Conservation (phyloP, 768 basidiomycete genomes). For the Dioszegia aurantiaca region DNA sequence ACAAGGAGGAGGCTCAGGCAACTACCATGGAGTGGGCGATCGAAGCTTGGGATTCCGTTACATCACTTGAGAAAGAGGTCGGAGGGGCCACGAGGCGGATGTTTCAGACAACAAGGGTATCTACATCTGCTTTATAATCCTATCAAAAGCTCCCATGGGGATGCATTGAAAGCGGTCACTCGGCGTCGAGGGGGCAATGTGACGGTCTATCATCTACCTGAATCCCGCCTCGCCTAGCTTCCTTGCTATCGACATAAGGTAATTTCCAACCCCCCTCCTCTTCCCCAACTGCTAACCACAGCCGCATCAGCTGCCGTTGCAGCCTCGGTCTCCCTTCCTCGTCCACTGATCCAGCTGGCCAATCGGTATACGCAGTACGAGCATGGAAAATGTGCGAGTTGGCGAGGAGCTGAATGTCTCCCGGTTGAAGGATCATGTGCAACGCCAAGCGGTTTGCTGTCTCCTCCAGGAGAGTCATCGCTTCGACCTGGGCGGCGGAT, state of each 20-base stretch:
- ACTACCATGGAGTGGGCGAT: conserved; percentile 12
- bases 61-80: conserved; percentile 15
- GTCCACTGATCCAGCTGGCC: conserved; percentile 34
- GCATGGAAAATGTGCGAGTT: conserved; percentile 49
- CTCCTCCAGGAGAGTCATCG: conserved; percentile 46
- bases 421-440: conserved; percentile 50
- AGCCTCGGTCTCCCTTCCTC: conserved; percentile 19
- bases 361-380: conserved; percentile 48
- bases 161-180: conserved; percentile 7
- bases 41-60: conserved; percentile 18
- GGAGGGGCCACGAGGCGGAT: no score
- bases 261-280: conserved; percentile 49
- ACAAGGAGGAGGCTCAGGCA: neutral
- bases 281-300: conserved; percentile 49
- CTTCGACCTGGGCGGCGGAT: conserved; percentile 37
- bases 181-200: conserved; percentile 19
- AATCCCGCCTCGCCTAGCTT: conserved; percentile 46
- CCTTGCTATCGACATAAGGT: conserved; percentile 42
- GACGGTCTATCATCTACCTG: conserved; percentile 40
- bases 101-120: no score
- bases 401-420: conserved; percentile 49
- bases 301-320: conserved; percentile 45
- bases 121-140: no score
- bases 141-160: neutral
- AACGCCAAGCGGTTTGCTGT: conserved; percentile 44